Evolutionary conservation across 208 protist genomes (phyloP).

Genomic region (Blastocrithidia nonstop): DNA sequence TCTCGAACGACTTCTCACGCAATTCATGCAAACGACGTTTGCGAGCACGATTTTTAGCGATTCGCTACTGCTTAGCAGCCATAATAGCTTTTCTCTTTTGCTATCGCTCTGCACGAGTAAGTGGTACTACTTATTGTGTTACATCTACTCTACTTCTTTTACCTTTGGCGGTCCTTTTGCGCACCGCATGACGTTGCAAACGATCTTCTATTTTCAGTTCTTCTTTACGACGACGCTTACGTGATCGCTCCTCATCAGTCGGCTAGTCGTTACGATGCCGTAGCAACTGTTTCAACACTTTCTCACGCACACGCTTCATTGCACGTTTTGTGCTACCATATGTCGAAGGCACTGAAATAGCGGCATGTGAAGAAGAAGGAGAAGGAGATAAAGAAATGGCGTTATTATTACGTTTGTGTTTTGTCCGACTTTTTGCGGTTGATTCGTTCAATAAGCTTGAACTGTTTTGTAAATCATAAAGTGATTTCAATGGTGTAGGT

Average conservation of each 20-base stretch:
- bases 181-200: slow-evolving; percentile 57
- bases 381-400: too few species aligned
- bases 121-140: slow-evolving; percentile 11
- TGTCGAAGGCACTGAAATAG: too few species aligned
- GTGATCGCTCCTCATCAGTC: slow-evolving; percentile 49
- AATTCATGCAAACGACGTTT: slow-evolving; percentile 59
- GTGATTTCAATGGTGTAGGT: slow-evolving; percentile 49
- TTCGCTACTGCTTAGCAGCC: slow-evolving; percentile 75
- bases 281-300: slow-evolving; percentile 51
- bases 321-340: slow-evolving; percentile 22
- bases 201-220: slow-evolving; percentile 66
- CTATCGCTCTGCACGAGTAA: slow-evolving; percentile 75
- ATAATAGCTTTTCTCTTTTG: slow-evolving; percentile 64
- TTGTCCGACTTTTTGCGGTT: neutral
- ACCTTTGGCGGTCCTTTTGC: slow-evolving; percentile 6
- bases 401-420: neutral
- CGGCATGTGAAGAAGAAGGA: too few species aligned
- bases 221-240: slow-evolving; percentile 51
- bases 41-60: slow-evolving; percentile 73
- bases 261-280: slow-evolving; percentile 66
- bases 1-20: slow-evolving; percentile 56
- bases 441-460: too few species aligned
- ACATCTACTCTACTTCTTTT: too few species aligned
- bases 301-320: slow-evolving; percentile 41
- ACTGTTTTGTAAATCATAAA: slow-evolving; percentile 24